These are phyloP conservation scores for Lipomyces japonicus DNA, from an alignment of 805 yeast genomes.

Conservation along the genomic window DNA sequence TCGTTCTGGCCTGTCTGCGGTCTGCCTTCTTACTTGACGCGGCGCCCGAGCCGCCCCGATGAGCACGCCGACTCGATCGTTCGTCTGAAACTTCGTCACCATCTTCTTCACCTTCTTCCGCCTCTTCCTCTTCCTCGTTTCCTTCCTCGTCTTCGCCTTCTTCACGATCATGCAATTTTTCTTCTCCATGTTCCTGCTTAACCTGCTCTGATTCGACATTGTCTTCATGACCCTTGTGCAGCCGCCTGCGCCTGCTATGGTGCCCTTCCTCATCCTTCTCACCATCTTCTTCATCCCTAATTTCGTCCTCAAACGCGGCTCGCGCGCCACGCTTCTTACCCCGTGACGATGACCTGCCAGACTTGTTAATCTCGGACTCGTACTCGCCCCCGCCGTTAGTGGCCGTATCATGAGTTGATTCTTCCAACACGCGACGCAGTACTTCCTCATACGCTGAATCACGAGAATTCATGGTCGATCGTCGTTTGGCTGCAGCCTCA, in stretches of 20 bases:
- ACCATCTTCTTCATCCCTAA: constrained; percentile 19
- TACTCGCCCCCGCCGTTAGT: constrained; percentile 1
- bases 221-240: constrained; percentile 1
- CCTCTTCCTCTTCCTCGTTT: constrained; percentile 32
- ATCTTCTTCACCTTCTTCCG: constrained; percentile 6
- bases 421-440: constrained; percentile 42
- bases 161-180: constrained; percentile 1
- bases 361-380: constrained; percentile 3
- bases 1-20: not conserved
- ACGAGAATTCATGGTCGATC: constrained; percentile 36
- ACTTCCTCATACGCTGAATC: constrained; percentile 39
- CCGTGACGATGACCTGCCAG: constrained; percentile 5
- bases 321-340: constrained; percentile 25
- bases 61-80: not conserved
- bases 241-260: constrained; percentile 1
- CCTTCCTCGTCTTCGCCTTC: constrained; percentile 1
- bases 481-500: constrained; percentile 28
- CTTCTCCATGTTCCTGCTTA: not conserved
- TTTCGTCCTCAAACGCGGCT: constrained; percentile 25
- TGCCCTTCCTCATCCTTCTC: not conserved
- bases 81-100: not conserved
- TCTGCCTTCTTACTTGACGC: not conserved
- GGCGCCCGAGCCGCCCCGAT: not conserved
- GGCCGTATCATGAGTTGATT: constrained; percentile 37
- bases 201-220: not conserved